Percentiles rank a stretch among this genome's conserved stretches.
Evolutionary conservation across 192 early-diverging fungal species (phyloP).

Genomic region (Globomyces pollinis-pini): DNA sequence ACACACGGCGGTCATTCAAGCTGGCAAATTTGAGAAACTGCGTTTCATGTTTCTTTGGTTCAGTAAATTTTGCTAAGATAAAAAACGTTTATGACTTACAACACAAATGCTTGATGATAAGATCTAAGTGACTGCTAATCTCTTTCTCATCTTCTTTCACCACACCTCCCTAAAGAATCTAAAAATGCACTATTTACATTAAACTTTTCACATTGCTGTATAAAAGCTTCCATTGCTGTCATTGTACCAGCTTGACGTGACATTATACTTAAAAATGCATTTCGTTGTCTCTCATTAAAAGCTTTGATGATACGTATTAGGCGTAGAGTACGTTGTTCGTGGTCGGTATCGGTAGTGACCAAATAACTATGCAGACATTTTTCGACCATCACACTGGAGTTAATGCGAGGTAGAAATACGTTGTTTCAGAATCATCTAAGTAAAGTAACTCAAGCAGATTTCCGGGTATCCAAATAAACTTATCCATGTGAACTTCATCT

Average conservation of each 20-base stretch:
- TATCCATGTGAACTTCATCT: conserved; percentile 46
- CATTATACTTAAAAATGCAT: conserved; percentile 70
- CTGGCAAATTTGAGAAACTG: conserved; percentile 64
- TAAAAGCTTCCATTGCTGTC: conserved; percentile 44
- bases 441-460: conserved; percentile 77
- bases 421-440: conserved; percentile 72
- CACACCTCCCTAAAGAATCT: too few relatives aligned
- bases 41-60: conserved; percentile 52
- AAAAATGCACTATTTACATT: too few relatives aligned
- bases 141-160: conserved; percentile 31
- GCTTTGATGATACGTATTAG: conserved; percentile 58
- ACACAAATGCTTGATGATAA: conserved; percentile 36
- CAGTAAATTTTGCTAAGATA: conserved; percentile 58
- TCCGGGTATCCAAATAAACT: conserved; percentile 79
- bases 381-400: conserved; percentile 41
- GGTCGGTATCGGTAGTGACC: conserved; percentile 51
- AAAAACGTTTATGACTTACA: too few relatives aligned
- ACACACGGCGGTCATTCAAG: conserved; percentile 57
- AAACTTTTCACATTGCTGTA: conserved; percentile 58
- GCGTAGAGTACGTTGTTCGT: conserved; percentile 52
- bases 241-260: conserved; percentile 63
- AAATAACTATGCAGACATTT: conserved; percentile 53
- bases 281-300: conserved; percentile 59
- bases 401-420: conserved; percentile 46
- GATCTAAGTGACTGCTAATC: conserved; percentile 40